Percentiles rank a stretch among this genome's conserved stretches.
Conservation (phyloP, 345 rosid genomes). For the sweet orange (Citrus sinensis) region DVS_A1.0 CM039163.1:44392501-44393000, state of each 20-base stretch:
- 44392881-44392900: conserved; percentile 30
- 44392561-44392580: conserved; percentile 70
- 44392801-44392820: conserved; percentile 66
- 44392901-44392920: conserved; percentile 35
- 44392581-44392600: conserved; percentile 65
- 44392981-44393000: not conserved
- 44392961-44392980: not conserved
- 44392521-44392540: conserved; percentile 64
- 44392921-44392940: not conserved
- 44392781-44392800: conserved; percentile 63
- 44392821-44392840: conserved; percentile 44
- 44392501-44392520: conserved; percentile 64
- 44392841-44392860: conserved; percentile 17
- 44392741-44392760: conserved; percentile 65
- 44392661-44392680: conserved; percentile 79
- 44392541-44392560: conserved; percentile 82
- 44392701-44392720: conserved; percentile 73
- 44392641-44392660: conserved; percentile 53
- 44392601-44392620: conserved; percentile 71
- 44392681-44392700: conserved; percentile 72
- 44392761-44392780: conserved; percentile 66
- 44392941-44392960: not conserved
- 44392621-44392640: conserved; percentile 70
- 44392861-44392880: conserved; percentile 21
- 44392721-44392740: conserved; percentile 54